phyloP scores from a whole-genome alignment of 2,329 filamentous ascomycete species.

The Monilinia aucupariae region DNA sequence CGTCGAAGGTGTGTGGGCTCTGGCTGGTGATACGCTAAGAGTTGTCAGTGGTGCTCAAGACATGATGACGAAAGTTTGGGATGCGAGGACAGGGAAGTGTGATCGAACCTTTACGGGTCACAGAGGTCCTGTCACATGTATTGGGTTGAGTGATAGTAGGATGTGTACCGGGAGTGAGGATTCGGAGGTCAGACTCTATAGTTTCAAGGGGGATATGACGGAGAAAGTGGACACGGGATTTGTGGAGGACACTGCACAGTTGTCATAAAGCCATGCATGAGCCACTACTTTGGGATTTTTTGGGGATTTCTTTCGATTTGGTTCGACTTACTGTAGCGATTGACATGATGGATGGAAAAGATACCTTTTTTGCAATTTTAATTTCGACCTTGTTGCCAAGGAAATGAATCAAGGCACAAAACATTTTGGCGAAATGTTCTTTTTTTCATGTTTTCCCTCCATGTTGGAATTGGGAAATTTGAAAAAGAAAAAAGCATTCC shows the following conservation, averaged over 20 bases:
- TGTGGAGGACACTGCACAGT: neutral
- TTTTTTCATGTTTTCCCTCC: neutral
- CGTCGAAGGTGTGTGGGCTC: constrained; percentile 90
- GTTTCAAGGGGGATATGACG: constrained; percentile 45
- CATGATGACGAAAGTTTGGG: constrained; percentile 93
- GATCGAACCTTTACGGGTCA: constrained; percentile 91
- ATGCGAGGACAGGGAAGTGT: constrained; percentile 83
- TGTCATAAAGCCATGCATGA: neutral
- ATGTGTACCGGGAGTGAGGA: constrained; percentile 93
- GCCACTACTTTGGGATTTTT: neutral
- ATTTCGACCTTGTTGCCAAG: neutral
- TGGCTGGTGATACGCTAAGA: constrained; percentile 81
- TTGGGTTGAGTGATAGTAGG: constrained; percentile 81
- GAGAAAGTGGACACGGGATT: neutral
- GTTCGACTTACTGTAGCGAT: neutral
- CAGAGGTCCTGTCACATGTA: constrained; percentile 84
- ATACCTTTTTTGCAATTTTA: neutral
- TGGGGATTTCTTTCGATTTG: neutral
- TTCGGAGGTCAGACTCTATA: constrained; percentile 81
- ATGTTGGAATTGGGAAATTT: neutral
- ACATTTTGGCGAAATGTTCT: neutral
- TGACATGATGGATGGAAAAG: neutral
- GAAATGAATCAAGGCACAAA: neutral
- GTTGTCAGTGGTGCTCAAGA: constrained; percentile 89
- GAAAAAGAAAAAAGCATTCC: no score